Evolutionary conservation across 139 green algal species (phyloP).

Genomic region (Desmodesmus armatus): DNA sequence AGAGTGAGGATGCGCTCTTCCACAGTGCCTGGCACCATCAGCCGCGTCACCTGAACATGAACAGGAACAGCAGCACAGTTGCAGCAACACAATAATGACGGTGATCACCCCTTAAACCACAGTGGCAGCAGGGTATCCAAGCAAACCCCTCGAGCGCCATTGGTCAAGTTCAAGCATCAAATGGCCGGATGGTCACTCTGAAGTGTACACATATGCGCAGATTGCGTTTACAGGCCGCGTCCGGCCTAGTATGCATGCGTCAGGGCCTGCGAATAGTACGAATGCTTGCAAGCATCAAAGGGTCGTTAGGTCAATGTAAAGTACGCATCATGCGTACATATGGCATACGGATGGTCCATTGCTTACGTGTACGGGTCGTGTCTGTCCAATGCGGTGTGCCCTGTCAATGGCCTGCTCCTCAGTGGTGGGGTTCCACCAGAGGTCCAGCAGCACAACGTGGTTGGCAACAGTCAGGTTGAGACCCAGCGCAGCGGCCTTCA

Average conservation of each 20-base stretch:
- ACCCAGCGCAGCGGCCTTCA: conserved; percentile 90
- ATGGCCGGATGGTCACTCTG: too few species aligned
- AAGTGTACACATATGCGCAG: too few species aligned
- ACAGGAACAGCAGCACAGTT: neutral
- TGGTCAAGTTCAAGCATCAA: too few species aligned
- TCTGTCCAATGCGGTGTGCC: conserved; percentile 88
- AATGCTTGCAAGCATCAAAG: too few species aligned
- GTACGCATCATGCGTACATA: neutral
- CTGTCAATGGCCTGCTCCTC: conserved; percentile 93
- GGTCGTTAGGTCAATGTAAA: too few species aligned
- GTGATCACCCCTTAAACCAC: too few species aligned
- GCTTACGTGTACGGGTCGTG: neutral
- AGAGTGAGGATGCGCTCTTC: conserved; percentile 88
- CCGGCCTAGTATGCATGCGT: too few species aligned
- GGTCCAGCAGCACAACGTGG: conserved; percentile 90
- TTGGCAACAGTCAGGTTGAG: conserved; percentile 93
- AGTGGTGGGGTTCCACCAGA: conserved; percentile 89
- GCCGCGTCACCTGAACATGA: conserved; percentile 78
- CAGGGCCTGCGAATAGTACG: too few species aligned
- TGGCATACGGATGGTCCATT: neutral
- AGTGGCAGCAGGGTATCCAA: too few species aligned
- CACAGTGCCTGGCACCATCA: conserved; percentile 79
- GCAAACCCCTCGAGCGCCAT: too few species aligned
- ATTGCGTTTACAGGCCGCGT: too few species aligned
- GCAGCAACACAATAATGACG: neutral